Conservation (phyloP, 306 rosid genomes). For the Inga oerstediana region DNA sequence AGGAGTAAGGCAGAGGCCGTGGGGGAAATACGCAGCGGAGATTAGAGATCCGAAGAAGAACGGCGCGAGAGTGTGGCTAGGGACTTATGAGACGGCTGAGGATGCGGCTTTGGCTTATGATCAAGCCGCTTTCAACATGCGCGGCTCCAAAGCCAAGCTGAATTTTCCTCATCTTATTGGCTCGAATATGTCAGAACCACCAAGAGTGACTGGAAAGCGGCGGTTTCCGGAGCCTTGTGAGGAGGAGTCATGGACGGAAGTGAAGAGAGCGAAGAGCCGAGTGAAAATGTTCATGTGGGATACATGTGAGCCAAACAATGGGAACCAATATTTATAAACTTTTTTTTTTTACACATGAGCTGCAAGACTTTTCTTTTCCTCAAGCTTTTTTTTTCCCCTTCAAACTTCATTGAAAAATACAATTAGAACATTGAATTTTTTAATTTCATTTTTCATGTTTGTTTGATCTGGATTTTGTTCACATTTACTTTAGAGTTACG, state of each 20-base stretch:
- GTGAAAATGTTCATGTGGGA: not conserved
- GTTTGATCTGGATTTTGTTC: not conserved
- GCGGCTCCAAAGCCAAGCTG: slow-evolving; percentile 56
- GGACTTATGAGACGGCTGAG: slow-evolving; percentile 55
- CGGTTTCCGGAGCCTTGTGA: not conserved
- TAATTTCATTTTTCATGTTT: not conserved
- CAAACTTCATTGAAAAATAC: not conserved
- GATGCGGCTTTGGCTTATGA: slow-evolving; percentile 68
- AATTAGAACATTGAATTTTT: not conserved
- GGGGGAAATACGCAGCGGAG: slow-evolving; percentile 69
- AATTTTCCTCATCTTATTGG: slow-evolving; percentile 62
- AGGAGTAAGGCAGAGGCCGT: slow-evolving; percentile 62
- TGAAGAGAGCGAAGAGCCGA: not conserved
- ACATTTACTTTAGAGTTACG: not conserved
- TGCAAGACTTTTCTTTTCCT: not conserved
- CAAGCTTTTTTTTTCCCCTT: not conserved
- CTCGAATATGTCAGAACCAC: not conserved
- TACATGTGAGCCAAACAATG: not conserved
- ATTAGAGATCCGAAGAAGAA: slow-evolving; percentile 53
- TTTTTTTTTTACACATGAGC: not conserved
- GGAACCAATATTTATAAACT: not conserved
- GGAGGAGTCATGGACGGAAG: not conserved
- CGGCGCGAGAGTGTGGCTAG: slow-evolving; percentile 62
- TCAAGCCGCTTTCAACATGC: slow-evolving; percentile 60
- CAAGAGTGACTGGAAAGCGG: slow-evolving; percentile 2